A percentile compares a stretch with the other conserved stretches of the same genome.
Evolutionary conservation across 352 stramenopile genomes (phyloP).

Genomic region (Discostella stelligera): DNA sequence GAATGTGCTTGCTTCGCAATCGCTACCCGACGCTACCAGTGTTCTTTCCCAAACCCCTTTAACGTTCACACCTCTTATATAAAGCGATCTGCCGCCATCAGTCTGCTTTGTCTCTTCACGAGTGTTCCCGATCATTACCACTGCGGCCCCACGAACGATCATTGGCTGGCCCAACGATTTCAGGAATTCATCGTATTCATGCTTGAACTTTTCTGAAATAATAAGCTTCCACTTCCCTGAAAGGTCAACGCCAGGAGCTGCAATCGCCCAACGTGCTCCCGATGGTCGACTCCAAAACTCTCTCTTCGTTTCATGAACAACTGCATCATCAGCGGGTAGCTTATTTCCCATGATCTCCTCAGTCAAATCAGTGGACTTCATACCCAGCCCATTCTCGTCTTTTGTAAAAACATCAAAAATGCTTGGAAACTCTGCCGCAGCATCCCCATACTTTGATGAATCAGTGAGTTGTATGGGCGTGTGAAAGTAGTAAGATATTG

Average conservation of each 20-base stretch:
- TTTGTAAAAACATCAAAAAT: slow-evolving; percentile 55
- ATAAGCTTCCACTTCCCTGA: slow-evolving; percentile 76
- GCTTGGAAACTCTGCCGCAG: slow-evolving; percentile 39
- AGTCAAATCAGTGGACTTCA: neutral
- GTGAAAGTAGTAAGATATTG: neutral
- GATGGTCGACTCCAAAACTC: slow-evolving; percentile 39
- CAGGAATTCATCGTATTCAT: slow-evolving; percentile 77
- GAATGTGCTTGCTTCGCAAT: slow-evolving; percentile 51
- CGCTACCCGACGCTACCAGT: slow-evolving; percentile 54
- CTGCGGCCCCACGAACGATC: slow-evolving; percentile 63
- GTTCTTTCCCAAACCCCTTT: slow-evolving; percentile 78
- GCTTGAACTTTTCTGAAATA: slow-evolving; percentile 73
- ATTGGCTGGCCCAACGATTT: slow-evolving; percentile 61
- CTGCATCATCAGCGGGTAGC: slow-evolving; percentile 20
- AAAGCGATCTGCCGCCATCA: slow-evolving; percentile 58
- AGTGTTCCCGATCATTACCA: slow-evolving; percentile 66
- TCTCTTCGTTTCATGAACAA: slow-evolving; percentile 31
- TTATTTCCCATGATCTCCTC: slow-evolving; percentile 35
- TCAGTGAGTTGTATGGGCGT: neutral
- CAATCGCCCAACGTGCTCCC: slow-evolving; percentile 63
- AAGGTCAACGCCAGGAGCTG: slow-evolving; percentile 61
- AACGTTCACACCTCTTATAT: slow-evolving; percentile 70
- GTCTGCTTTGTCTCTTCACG: slow-evolving; percentile 70
- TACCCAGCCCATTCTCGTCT: slow-evolving; percentile 31
- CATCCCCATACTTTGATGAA: slow-evolving; percentile 37